Evolutionary conservation across 1,284 basidiomycete genomes (phyloP).

Genomic region (Leccinum angustisporum): DNA sequence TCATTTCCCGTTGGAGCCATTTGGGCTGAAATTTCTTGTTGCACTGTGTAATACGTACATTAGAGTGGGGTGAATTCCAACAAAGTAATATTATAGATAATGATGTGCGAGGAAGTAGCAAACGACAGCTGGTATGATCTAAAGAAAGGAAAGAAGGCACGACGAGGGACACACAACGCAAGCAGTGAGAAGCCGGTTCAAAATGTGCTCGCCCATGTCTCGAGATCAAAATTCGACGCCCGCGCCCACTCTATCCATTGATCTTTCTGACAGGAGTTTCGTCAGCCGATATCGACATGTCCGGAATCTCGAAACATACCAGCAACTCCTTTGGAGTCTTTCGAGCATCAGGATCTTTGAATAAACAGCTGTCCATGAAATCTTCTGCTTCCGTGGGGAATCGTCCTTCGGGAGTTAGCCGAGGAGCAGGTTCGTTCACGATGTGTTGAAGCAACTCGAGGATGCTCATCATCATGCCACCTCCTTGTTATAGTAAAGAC

Average conservation of each 20-base stretch:
- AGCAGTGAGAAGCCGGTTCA: conserved; percentile 33
- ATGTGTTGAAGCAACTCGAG: conserved; percentile 96
- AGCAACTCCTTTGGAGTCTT: conserved; percentile 81
- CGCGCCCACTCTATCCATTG: conserved; percentile 56
- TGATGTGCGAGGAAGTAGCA: conserved; percentile 33
- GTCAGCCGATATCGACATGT: conserved; percentile 4
- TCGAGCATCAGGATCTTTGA: conserved; percentile 79
- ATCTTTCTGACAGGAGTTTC: conserved; percentile 45
- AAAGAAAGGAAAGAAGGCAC: conserved; percentile 17
- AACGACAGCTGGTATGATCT: conserved; percentile 26
- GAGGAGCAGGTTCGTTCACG: conserved; percentile 93
- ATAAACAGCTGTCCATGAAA: conserved; percentile 82
- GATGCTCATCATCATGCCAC: conserved; percentile 95
- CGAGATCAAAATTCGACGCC: conserved; percentile 53
- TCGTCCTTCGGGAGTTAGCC: conserved; percentile 66
- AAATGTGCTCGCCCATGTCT: conserved; percentile 64
- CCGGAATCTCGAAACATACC: conserved; percentile 43
- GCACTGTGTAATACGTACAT: too few species aligned
- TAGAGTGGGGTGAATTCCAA: too few species aligned
- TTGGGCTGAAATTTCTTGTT: too few species aligned
- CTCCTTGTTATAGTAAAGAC: too few species aligned
- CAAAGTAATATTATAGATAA: too few species aligned
- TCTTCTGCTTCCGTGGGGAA: conserved; percentile 71
- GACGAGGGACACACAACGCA: conserved; percentile 10
- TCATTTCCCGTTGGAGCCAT: too few species aligned